Conservation (phyloP, 2,329 filamentous ascomycete genomes). For the Juglanconis oblonga region DNA sequence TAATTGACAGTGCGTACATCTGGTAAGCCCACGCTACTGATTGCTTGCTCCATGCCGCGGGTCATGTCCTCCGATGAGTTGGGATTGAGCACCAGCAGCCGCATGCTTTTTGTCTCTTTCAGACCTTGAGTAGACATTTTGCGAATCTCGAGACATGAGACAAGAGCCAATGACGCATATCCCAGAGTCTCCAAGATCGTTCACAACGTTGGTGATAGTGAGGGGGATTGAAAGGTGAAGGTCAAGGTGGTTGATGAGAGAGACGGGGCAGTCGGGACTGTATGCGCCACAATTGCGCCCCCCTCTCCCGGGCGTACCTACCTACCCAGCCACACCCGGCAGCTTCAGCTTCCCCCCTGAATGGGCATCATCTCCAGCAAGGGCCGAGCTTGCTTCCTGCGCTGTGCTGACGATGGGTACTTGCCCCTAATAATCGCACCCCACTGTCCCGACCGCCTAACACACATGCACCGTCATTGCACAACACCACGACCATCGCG, state of each 20-base stretch:
- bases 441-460: conserved; percentile 19
- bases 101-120: conserved; percentile 27
- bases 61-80: conserved; percentile 77
- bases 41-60: conserved; percentile 52
- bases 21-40: conserved; percentile 39
- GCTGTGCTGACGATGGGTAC: neutral
- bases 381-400: neutral
- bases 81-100: conserved; percentile 72
- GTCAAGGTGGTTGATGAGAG: too few species aligned
- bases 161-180: too few species aligned
- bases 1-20: conserved; percentile 28
- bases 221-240: too few species aligned
- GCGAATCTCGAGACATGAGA: too few species aligned
- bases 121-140: neutral
- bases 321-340: neutral
- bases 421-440: conserved; percentile 16
- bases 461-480: conserved; percentile 5
- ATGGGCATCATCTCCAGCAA: neutral
- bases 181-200: too few species aligned
- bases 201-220: too few species aligned
- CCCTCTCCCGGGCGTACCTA: neutral
- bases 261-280: neutral
- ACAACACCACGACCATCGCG: neutral
- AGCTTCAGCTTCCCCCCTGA: neutral
- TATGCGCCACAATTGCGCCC: neutral